Base-by-base conservation (phyloP, 345 rosid species). In the Lepidium aucheri region DNA sequence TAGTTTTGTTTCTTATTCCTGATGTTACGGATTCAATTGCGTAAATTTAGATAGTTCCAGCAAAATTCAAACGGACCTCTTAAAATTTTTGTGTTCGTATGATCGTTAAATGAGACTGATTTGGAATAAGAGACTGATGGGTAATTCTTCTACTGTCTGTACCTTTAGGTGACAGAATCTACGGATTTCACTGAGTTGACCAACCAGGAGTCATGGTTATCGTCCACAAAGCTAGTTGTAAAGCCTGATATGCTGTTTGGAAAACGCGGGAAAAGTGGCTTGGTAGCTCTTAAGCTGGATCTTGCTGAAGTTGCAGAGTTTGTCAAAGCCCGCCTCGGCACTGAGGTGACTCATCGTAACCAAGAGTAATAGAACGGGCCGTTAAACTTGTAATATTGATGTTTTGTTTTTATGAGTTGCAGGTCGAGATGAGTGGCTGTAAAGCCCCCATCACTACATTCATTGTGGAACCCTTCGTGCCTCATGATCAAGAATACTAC, bases 191-290 rank as follows among this genome's bases (percentile, higher is more conserved):
- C 82, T 3, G 96, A 88, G 74, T 63, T 95, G 39, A 79, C 87
- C 18, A 87, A 89, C 76, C 54, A 78, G 20, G 91, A 95, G 67
- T 81, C 95, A 68, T 90, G 99, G 97, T 81, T 95, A 52, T 91
- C 97, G 0, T 87, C 97, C 20, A 79, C 90, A 39, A 82, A 78
- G 77, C 76, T 95, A 73, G 99, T 91, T 61, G 97, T 91, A 70
- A 95, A 95, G 76, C 99, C 99, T 3, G 99, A 95, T 63, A 95
- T 91, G 99, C 71, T 95, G 39, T 95, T 95, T 51, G 97, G 97
- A 16, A 91, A 91, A 68, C 96, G 97, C 17, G 96, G 97, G 53
- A 95, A 95, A 84, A 89, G 97, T 53, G 96, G 99, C 8, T 79
- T 95, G 74, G 97, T 91, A 9, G 93, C 96, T 32, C 79, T 95